Evolutionary conservation across 106 monocot genomes (phyloP), one percentile per base, ranked within the genome.

Genomic region (Acorus gramineus): DNA sequence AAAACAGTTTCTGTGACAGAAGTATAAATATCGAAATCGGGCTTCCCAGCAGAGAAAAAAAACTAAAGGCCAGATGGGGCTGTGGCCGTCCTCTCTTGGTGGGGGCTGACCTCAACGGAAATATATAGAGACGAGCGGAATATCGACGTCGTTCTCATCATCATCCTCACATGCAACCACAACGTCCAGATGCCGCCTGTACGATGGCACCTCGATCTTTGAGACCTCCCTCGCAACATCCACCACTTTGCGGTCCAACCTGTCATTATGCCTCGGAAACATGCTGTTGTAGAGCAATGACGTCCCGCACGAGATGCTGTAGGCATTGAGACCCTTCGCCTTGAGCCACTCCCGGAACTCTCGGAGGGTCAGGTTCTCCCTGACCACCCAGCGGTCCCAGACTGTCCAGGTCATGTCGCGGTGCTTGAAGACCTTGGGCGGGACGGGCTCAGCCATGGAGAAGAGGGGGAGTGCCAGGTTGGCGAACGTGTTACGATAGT

Each of bases 401-500:
- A 80, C 84, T 4, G 77, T 81, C 77, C 76, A 81, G 14, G 50
- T 59, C 76, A 77, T 69, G 68, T 77, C 81, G 4, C 58, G 65
- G 64, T 76, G 72, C 66, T 76, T 78, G 14, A 73, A 66, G 7
- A 70, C 65, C 77, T 82, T 82, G 44, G 85, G 87, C 10, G 87
- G 77, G 8, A 90, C 77, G 2, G 95, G 95, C 64, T 96, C 90
- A 0, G 90, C 82, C 47, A 90, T 85, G 57, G 87, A 82, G 62
- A 96, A 80, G 59, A 96, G 55, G 5, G 95, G 95, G 14, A 96
- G 82, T 0, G 90, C 87, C 4, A 96, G 82, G 67, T 90, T 96
- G 6, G 87, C 90, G 56, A 90, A 96, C 2, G 95, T 87, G 82
- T 96, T 96, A 49, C 85, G 84, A 69, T 82, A 96, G 78, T 90